A percentile compares a stretch with the other conserved stretches of the same genome.
These are phyloP conservation scores for Fusarium sp. DNA, from an alignment of 2,329 filamentous ascomycete species.

Conservation along the genomic window DNA sequence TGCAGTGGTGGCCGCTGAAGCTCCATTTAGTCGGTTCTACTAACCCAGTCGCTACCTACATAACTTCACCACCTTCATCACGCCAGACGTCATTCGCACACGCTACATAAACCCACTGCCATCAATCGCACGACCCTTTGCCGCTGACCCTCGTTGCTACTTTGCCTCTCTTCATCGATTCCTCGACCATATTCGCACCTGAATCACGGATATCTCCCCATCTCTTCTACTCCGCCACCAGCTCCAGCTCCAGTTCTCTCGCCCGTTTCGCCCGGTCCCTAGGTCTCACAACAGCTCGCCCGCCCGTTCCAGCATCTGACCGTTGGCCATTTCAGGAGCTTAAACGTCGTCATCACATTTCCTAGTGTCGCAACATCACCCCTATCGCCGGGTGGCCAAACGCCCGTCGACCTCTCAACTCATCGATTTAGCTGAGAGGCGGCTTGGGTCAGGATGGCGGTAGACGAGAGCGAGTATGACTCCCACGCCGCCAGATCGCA, in stretches of 20 bases:
- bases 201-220: background rate
- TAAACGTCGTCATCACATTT: slow-evolving; percentile 13
- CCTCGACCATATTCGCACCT: background rate
- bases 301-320: slow-evolving; percentile 4
- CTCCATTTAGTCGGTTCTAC: slow-evolving; percentile 20
- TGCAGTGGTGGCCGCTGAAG: background rate
- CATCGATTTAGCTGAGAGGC: slow-evolving; percentile 32
- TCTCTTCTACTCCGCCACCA: background rate
- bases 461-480: slow-evolving; percentile 65
- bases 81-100: slow-evolving; percentile 44
- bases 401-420: slow-evolving; percentile 19
- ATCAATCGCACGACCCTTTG: slow-evolving; percentile 21
- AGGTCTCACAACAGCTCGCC: slow-evolving; percentile 10
- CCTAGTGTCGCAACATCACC: slow-evolving; percentile 16
- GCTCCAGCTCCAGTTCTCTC: background rate
- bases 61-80: slow-evolving; percentile 35
- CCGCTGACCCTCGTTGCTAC: slow-evolving; percentile 8
- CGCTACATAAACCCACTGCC: slow-evolving; percentile 29
- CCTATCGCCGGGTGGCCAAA: slow-evolving; percentile 14
- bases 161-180: background rate
- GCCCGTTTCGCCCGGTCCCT: background rate
- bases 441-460: slow-evolving; percentile 59
- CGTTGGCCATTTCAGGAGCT: slow-evolving; percentile 8
- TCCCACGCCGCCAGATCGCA: background rate
- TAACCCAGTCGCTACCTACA: slow-evolving; percentile 24